Percentiles rank a stretch among this genome's conserved stretches.
Evolutionary conservation across 2,329 filamentous ascomycete genomes (phyloP).

Genomic region (Colletotrichum godetiae): DNA sequence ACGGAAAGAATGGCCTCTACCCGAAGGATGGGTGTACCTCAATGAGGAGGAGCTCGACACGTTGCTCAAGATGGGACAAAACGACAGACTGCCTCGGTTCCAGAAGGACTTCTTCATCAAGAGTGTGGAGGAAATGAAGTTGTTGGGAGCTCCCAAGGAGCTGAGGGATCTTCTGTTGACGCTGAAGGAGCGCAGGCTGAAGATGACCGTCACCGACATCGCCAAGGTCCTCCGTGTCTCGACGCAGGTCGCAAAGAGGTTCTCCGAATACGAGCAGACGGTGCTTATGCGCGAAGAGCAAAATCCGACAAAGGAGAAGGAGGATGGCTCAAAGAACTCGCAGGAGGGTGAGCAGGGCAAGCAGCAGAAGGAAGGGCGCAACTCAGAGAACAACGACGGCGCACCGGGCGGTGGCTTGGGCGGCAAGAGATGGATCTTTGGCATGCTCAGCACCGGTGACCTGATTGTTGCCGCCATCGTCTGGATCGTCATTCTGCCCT

Average conservation of each 20-base stretch:
- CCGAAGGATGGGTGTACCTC: constrained; percentile 60
- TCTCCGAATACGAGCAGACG: constrained; percentile 39
- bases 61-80: constrained; percentile 65
- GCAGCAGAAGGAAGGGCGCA: constrained; percentile 42
- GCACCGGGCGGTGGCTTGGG: constrained; percentile 34
- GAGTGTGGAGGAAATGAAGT: constrained; percentile 71
- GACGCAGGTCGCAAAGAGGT: constrained; percentile 63
- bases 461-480: constrained; percentile 62
- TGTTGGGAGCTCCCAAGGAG: constrained; percentile 76
- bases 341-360: constrained; percentile 44
- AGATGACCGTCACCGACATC: constrained; percentile 55
- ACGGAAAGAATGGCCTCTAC: constrained; percentile 47
- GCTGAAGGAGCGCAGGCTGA: constrained; percentile 63
- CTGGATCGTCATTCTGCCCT: constrained; percentile 57
- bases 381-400: constrained; percentile 28
- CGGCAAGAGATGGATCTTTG: constrained; percentile 36
- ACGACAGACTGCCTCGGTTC: constrained; percentile 71
- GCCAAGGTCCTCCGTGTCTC: constrained; percentile 70
- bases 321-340: constrained; percentile 32
- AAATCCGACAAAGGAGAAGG: constrained; percentile 28
- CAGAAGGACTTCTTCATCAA: constrained; percentile 70
- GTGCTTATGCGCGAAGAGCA: constrained; percentile 29
- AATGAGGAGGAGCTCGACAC: constrained; percentile 59
- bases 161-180: constrained; percentile 68
- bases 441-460: constrained; percentile 36